Evolutionary conservation across 2,329 filamentous ascomycete species (phyloP), one percentile per base, ranked within the genome.

Genomic region (Setomelanomma holmii): DNA sequence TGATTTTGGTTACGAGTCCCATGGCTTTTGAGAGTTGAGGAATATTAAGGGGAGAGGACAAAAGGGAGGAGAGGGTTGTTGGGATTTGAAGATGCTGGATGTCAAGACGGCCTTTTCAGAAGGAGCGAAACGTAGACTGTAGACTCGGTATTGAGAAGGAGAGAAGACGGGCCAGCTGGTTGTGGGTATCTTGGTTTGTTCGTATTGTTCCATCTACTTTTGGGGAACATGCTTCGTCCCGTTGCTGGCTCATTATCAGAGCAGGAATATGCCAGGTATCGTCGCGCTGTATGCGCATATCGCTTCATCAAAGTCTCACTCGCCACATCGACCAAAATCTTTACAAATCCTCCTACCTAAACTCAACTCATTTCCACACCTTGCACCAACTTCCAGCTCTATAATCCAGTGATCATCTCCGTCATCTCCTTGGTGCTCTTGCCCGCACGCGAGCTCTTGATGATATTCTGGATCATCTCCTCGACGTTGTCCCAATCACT

Each of bases 401-500:
- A 33, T 16, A 16, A 46, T 21, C 38, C 33, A 5, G 55, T 62
- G 41, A 60, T 59, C 53, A 66, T 61, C n/a, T 55, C 52, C 8
- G 63, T 68, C 74, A 77, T 76, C 60, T 76, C 73, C 53, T 67
- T 53, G 5, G 74, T 77, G n/a, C 61, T 68, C 64, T 75, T 76
- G 49, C 75, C 75, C 1, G 75, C 75, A 16, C 74, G 64, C 4
- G 68, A 69, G 58, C 73, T 75, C 68, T 74, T 75, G 63, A 77
- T 73, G 58, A 76, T 87, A 46, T 83, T 83, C 76, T 96, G 91
- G 51, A 97, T 89, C 59, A 87, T 85, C 40, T 86, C 84, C 78
- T 98, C 93, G 1, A 95, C 91, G 51, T 86, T 81, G 68, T 98
- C 95, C 93, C 93, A 97, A 72, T 99, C 92, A 21, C 87, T 84